Conservation (phyloP, 2,329 filamentous ascomycete genomes). For the Sporothrix schenckii region DNA sequence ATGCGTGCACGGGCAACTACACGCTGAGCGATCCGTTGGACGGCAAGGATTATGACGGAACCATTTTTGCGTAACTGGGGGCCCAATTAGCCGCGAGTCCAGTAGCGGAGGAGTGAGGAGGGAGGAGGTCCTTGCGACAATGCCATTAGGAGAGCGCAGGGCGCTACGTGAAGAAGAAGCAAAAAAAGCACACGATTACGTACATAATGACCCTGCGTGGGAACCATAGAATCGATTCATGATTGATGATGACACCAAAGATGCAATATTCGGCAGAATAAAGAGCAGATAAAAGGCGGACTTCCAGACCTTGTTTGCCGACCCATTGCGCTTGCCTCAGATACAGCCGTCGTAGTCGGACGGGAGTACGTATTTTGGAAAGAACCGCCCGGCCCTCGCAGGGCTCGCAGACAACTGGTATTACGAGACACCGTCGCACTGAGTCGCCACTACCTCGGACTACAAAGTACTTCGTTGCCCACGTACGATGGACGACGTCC, state of each 20-base stretch:
- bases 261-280: background rate
- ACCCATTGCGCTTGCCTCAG: background rate
- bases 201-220: constrained; percentile 11
- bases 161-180: no score
- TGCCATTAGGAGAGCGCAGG: background rate
- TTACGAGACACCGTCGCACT: background rate
- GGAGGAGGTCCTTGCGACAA: no score
- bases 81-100: background rate
- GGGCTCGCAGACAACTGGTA: background rate
- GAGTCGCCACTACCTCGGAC: background rate
- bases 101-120: no score
- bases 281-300: background rate
- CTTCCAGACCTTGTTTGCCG: background rate
- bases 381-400: background rate
- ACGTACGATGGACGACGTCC: background rate
- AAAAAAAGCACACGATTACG: no score
- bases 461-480: background rate
- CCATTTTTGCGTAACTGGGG: constrained; percentile 37
- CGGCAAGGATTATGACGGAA: constrained; percentile 50
- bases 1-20: constrained; percentile 54
- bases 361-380: background rate
- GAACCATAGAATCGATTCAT: background rate
- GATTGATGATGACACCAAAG: background rate
- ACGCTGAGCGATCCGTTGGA: constrained; percentile 45
- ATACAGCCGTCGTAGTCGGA: background rate